Evolutionary conservation across 1,139 yeast species (phyloP).

Genomic region (Yamadazyma epiphylla): DNA sequence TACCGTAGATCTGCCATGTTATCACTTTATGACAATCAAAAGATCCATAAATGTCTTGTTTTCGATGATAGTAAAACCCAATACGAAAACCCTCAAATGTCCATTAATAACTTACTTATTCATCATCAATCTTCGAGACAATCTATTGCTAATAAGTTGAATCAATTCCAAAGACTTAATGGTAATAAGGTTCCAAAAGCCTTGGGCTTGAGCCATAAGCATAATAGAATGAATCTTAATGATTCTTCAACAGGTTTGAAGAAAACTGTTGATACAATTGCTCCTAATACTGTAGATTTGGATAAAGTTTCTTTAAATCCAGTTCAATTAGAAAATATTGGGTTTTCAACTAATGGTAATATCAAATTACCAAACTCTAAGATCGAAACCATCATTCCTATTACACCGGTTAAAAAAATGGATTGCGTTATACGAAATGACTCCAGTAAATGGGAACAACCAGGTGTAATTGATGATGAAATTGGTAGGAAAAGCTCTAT

Average conservation of each 20-base stretch:
- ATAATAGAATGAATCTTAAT: conserved; percentile 38
- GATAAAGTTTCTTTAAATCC: conserved; percentile 17
- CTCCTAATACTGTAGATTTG: conserved; percentile 1
- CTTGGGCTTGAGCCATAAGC: conserved; percentile 4
- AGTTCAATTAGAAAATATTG: conserved; percentile 24
- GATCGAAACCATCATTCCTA: conserved; percentile 49
- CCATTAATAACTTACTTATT: conserved; percentile 34
- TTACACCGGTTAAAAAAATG: conserved; percentile 67
- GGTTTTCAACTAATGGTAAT: conserved; percentile 50
- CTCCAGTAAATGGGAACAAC: conserved; percentile 3
- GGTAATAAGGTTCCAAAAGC: conserved; percentile 3
- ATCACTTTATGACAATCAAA: conserved; percentile 42
- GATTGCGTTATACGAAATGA: conserved; percentile 27
- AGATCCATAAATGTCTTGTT: conserved; percentile 29
- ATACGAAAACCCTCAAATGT: conserved; percentile 37
- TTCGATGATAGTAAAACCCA: conserved; percentile 25
- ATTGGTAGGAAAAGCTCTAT: background rate
- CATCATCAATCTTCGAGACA: conserved; percentile 41
- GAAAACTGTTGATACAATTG: conserved; percentile 17
- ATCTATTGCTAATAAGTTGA: conserved; percentile 31
- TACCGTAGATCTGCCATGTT: conserved; percentile 54
- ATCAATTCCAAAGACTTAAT: conserved; percentile 16
- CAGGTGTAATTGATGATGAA: conserved; percentile 7
- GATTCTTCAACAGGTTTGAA: conserved; percentile 42
- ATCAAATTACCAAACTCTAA: conserved; percentile 47